Conservation (phyloP, 257 asterid species). For the Agastache rugosa region DNA sequence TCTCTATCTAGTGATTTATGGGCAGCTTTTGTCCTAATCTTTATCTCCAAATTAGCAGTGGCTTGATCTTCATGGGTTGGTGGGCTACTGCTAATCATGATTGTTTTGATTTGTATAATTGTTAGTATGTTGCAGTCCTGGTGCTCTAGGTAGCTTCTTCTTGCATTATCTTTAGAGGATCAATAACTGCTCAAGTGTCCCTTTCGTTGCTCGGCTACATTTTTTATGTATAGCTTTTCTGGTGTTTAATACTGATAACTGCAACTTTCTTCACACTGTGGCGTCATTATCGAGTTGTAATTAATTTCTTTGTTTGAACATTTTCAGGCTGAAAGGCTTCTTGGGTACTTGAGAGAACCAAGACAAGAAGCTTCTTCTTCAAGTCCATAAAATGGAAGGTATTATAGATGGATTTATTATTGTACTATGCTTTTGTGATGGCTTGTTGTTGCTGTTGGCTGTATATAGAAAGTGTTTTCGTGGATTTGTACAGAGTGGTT, state of each 20-base stretch:
- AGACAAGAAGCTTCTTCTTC: slow-evolving; percentile 88
- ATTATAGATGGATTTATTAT: slow-evolving; percentile 43
- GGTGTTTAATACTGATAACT: slow-evolving; percentile 27
- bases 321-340: slow-evolving; percentile 92
- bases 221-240: slow-evolving; percentile 6
- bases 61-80: slow-evolving; percentile 36
- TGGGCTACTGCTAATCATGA: slow-evolving; percentile 35
- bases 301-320: not conserved
- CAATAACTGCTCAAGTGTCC: slow-evolving; percentile 36
- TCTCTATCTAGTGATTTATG: too few species aligned
- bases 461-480: slow-evolving; percentile 53
- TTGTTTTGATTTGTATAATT: slow-evolving; percentile 28
- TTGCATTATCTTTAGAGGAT: slow-evolving; percentile 33
- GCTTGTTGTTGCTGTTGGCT: slow-evolving; percentile 52
- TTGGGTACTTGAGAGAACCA: slow-evolving; percentile 89
- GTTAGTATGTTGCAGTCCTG: slow-evolving; percentile 24
- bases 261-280: slow-evolving; percentile 24
- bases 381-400: slow-evolving; percentile 55
- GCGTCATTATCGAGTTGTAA: slow-evolving; percentile 25
- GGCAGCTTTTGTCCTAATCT: slow-evolving; percentile 31
- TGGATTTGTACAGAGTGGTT: slow-evolving; percentile 72
- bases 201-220: slow-evolving; percentile 34
- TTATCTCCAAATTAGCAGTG: slow-evolving; percentile 25
- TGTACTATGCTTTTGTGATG: slow-evolving; percentile 44
- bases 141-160: slow-evolving; percentile 19